These are phyloP conservation scores for Gastrodia elata DNA, from an alignment of 106 monocot species.

Conservation along the genomic window DNA sequence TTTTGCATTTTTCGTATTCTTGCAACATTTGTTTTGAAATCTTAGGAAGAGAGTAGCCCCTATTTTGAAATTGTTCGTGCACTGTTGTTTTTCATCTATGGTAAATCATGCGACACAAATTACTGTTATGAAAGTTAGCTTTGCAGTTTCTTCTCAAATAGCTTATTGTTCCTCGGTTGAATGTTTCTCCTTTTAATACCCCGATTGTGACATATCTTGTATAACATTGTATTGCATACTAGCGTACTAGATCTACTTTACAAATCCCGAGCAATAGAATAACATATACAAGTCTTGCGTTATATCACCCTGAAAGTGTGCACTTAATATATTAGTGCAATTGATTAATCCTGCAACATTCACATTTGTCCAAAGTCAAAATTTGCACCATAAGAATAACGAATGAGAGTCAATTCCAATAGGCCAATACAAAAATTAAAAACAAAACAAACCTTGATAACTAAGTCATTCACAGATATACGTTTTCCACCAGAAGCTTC, in stretches of 20 bases:
- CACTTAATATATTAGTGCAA: neutral
- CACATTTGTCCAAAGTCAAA: neutral
- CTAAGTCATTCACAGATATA: constrained; percentile 91
- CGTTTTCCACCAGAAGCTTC: constrained; percentile 77
- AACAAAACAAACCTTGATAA: constrained; percentile 64
- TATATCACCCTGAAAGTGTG: neutral
- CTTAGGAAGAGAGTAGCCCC: too few species aligned
- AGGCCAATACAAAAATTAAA: neutral
- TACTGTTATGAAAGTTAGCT: too few species aligned
- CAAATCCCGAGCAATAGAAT: neutral
- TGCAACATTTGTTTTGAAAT: neutral
- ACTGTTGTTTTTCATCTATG: too few species aligned
- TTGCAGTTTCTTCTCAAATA: too few species aligned
- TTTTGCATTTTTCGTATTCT: too few species aligned
- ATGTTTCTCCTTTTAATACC: neutral
- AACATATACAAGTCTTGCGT: neutral
- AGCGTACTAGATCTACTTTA: neutral
- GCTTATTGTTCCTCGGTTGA: too few species aligned
- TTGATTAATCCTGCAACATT: neutral
- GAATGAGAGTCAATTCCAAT: neutral
- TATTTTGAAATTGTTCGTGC: too few species aligned
- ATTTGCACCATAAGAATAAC: neutral
- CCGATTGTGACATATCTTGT: neutral
- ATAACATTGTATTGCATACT: neutral
- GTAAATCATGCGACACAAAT: too few species aligned